phyloP scores from a whole-genome alignment of 1,139 yeast genomes.

The Geotrichum siamense region DNA sequence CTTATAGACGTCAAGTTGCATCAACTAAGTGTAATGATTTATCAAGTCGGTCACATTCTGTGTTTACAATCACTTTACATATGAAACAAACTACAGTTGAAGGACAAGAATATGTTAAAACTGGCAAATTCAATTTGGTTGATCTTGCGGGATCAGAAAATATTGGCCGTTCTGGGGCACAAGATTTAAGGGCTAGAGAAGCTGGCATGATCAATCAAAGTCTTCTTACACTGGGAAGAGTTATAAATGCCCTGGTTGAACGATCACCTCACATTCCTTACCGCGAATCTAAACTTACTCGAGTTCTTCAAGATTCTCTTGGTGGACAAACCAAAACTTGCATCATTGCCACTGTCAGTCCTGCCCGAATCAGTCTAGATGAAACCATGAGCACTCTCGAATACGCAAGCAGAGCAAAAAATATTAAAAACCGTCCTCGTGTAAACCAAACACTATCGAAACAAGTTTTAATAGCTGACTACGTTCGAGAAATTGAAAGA shows the following conservation, averaged over 20 bases:
- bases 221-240: conserved; percentile 73
- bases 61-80: conserved; percentile 58
- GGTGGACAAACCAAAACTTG: conserved; percentile 81
- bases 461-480: conserved; percentile 45
- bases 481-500: conserved; percentile 51
- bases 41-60: conserved; percentile 68
- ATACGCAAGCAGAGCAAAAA: conserved; percentile 76
- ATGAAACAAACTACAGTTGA: conserved; percentile 35
- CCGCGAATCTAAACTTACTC: conserved; percentile 74
- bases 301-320: conserved; percentile 70
- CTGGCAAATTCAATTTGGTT: conserved; percentile 67
- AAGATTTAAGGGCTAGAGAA: conserved; percentile 69
- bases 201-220: conserved; percentile 88
- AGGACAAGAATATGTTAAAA: conserved; percentile 40
- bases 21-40: conserved; percentile 61
- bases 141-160: conserved; percentile 90
- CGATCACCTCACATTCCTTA: conserved; percentile 67
- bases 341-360: conserved; percentile 75
- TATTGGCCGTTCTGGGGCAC: conserved; percentile 71
- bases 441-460: conserved; percentile 49
- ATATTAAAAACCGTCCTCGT: conserved; percentile 68
- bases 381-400: conserved; percentile 80
- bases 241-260: conserved; percentile 64
- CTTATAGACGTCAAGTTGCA: conserved; percentile 53
- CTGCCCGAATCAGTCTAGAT: conserved; percentile 65